phyloP scores from a whole-genome alignment of 1,284 basidiomycete species.

The Puccinia horiana region DNA sequence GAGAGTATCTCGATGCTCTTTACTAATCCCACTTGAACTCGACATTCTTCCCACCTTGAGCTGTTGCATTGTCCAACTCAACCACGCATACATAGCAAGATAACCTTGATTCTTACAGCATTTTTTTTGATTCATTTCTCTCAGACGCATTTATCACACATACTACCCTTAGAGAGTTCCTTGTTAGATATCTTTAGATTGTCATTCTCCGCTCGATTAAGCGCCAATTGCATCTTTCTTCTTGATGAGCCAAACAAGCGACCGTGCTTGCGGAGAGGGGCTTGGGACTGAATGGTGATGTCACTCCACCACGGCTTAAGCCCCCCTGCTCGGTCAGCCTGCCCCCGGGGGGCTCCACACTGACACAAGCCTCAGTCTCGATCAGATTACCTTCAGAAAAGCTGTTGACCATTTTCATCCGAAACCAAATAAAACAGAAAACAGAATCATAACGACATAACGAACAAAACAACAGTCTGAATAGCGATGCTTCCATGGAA shows the following conservation, averaged over 20 bases:
- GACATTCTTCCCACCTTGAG: neutral
- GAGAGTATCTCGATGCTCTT: conserved; percentile 63
- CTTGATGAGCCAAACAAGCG: too few relatives aligned
- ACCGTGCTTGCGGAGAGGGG: too few relatives aligned
- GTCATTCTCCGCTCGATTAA: too few relatives aligned
- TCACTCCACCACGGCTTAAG: neutral
- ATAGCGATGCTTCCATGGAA: conserved; percentile 36
- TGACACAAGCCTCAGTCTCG: too few relatives aligned
- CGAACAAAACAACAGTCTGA: neutral
- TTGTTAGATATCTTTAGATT: too few relatives aligned
- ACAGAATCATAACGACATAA: neutral
- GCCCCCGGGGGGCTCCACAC: neutral
- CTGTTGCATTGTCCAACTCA: too few relatives aligned
- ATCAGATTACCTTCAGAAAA: neutral
- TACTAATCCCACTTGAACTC: conserved; percentile 3
- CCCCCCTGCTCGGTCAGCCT: neutral
- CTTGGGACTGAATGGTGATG: neutral
- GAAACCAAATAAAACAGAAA: neutral
- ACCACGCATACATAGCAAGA: too few relatives aligned
- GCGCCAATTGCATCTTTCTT: too few relatives aligned
- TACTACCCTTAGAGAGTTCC: neutral
- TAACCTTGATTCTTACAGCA: neutral
- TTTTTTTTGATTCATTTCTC: neutral
- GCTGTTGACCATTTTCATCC: neutral
- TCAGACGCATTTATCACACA: neutral